Evolutionary conservation across 495 filamentous ascomycete species (phyloP), one percentile per base, ranked within the genome.

Genomic region (Xylaria cubensis): DNA sequence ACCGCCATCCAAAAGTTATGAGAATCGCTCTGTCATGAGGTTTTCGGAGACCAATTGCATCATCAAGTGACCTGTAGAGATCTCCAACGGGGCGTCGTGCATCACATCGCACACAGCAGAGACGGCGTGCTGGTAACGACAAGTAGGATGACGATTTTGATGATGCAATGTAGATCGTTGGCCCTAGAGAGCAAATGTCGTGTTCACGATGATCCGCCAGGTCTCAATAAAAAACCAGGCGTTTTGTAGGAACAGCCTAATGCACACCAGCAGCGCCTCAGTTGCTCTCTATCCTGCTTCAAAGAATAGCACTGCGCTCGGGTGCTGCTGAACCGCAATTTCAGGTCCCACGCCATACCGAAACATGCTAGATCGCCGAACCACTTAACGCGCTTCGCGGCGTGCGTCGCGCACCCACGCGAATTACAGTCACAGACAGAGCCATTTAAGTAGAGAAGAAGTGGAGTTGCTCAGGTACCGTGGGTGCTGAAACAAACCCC

Each of bases 321-420:
- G 34, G n/a, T 34, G 44, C 24, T 24, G 34, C 46, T 42, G 36
- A n/a, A 44, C 36, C 21, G 50, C 21, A 67, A 67, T 67, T 56
- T 67, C 65, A 67, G 50, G 34, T 50, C 48, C 58, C 65, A 67
- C 63, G 44, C 62, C 70, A 72, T 72, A 51, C 70, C 51, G 39
- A 46, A 64, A 56, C 69, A 26, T 64, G 59, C 44, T 71, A 69
- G 32, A 48, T 61, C 34, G 15, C 50, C 61, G 53, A 69, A 32
- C 55, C 71, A 73, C 64, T 73, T 73, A 68, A 73, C 71, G 65
- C 71, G 71, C 71, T 69, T 68, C 56, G 19, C 34, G 55, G 63
- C 51, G 51, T 44, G 39, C 51, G 32, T n/a, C 61, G 51, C 63
- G 15, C 70, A 17, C 34, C 58, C 51, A 50, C 51, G 19, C 39